Conservation (phyloP, 768 basidiomycete genomes). For the Boletus tomentosulus region DNA sequence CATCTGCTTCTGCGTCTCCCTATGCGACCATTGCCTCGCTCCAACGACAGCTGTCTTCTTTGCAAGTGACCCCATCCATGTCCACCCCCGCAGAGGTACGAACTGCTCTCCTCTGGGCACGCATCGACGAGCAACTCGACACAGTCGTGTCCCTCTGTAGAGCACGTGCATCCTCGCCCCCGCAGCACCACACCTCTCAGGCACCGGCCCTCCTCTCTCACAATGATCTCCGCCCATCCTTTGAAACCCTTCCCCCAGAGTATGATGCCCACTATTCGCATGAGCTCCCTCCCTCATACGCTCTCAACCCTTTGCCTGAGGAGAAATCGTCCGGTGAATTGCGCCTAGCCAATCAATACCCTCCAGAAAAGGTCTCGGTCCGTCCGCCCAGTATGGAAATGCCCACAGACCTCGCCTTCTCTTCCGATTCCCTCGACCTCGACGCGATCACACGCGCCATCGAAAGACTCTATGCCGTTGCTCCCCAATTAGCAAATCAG, state of each 20-base stretch:
- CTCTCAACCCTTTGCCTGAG: constrained; percentile 6
- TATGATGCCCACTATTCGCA: constrained; percentile 38
- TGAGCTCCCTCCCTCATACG: constrained; percentile 28
- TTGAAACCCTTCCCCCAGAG: constrained; percentile 46
- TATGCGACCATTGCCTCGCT: constrained; percentile 56
- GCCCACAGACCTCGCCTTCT: neutral
- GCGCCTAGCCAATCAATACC: constrained; percentile 10
- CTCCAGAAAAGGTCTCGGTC: constrained; percentile 18
- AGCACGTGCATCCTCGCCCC: constrained; percentile 39
- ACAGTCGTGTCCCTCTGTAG: constrained; percentile 62
- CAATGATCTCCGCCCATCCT: constrained; percentile 9
- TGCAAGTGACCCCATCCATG: constrained; percentile 41
- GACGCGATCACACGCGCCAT: constrained; percentile 86
- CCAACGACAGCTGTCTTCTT: constrained; percentile 61
- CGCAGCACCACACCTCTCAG: constrained; percentile 19
- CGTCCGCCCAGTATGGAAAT: neutral
- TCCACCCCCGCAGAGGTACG: constrained; percentile 49
- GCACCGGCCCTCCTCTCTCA: neutral
- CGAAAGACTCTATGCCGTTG: constrained; percentile 78
- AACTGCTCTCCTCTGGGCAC: constrained; percentile 65
- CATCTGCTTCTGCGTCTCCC: constrained; percentile 4
- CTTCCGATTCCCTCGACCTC: constrained; percentile 63
- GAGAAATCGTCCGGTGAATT: constrained; percentile 11
- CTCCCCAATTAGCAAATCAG: constrained; percentile 89
- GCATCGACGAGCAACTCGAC: constrained; percentile 73